A percentile compares a stretch with the other conserved stretches of the same genome.
phyloP scores from a whole-genome alignment of 441 rosid genomes.

The Cnidoscolus chayamansa region DNA sequence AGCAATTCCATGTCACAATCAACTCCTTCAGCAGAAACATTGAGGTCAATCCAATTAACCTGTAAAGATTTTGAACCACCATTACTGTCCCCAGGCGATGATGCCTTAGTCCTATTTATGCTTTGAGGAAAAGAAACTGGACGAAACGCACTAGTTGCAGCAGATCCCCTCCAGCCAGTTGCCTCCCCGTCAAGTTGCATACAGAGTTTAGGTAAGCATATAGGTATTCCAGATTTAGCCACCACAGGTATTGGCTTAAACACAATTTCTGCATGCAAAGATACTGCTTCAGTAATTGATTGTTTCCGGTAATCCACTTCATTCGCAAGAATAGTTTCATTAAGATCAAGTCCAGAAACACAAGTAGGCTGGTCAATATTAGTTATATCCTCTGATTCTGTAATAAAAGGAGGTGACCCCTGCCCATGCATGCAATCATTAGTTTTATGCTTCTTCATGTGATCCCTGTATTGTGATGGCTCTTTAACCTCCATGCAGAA shows the following conservation, averaged over 20 bases:
- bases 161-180: conserved; percentile 15
- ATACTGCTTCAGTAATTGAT: not conserved
- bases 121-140: conserved; percentile 7
- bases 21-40: conserved; percentile 16
- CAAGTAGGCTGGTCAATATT: not conserved
- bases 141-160: conserved; percentile 19
- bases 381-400: conserved; percentile 1
- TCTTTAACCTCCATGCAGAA: conserved; percentile 7
- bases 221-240: conserved; percentile 10
- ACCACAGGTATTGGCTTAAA: conserved; percentile 14
- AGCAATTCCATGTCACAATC: not conserved
- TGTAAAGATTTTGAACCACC: not conserved
- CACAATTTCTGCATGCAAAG: conserved; percentile 4
- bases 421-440: conserved; percentile 1
- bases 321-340: not conserved
- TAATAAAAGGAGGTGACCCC: not conserved
- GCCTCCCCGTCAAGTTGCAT: conserved; percentile 6
- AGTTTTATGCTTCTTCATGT: not conserved
- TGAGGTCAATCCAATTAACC: conserved; percentile 10
- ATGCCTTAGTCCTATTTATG: not conserved
- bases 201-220: conserved; percentile 8
- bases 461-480: not conserved
- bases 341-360: conserved; percentile 3
- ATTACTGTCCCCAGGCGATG: not conserved
- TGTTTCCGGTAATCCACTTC: not conserved